Base-by-base conservation (phyloP, 192 early-diverging fungal genomes). In the Mortierella antarctica region DNA sequence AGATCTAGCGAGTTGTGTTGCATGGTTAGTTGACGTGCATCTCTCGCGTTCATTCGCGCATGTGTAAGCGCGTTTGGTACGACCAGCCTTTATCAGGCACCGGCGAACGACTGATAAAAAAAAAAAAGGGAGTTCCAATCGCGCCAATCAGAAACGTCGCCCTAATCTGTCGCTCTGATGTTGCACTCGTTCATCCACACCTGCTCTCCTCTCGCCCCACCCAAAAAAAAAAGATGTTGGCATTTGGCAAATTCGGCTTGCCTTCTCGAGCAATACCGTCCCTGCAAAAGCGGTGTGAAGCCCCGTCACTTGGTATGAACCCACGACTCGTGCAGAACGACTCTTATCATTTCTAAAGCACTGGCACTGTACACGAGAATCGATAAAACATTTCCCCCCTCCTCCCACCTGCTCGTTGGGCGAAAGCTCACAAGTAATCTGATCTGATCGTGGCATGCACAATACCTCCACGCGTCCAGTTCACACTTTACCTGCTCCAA, bases 1-100 rank as follows among this genome's bases (percentile, higher is more conserved):
- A 96, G 59, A 98, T 93, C 91, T 85, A 73, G 31, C 3, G 31
- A 31, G 31, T 31, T 31, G 17, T 8, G 13, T 48, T 46, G 14
- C 13, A 20, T 62, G 11, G 44, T 54, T 23, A 58, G 41, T 58
- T 20, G 44, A 44, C 44, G 10, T 4, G 23, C 57, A 31, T 31
- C 31, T 31, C 31, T 31, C 31, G 31, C 31, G 12, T 7, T 21
- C 18, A 7, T 21, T 41, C 9, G 42, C 12, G 6, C 9, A 62
- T 49, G 20, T 12, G 12, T 21, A 6, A 7, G 48, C 42, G 48
- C 46, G n/a, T 40, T 7, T 39, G 0, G 21, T 51, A 23, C n/a
- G 20, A 51, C 21, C 15, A 47, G 21, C 8, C 15, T 54, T 21
- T 21, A 62, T 14, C 9, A 23, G 9, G 11, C 15, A n/a, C 17